Conservation (phyloP, 2,329 filamentous ascomycete species). For the Geosmithia morbida region DNA sequence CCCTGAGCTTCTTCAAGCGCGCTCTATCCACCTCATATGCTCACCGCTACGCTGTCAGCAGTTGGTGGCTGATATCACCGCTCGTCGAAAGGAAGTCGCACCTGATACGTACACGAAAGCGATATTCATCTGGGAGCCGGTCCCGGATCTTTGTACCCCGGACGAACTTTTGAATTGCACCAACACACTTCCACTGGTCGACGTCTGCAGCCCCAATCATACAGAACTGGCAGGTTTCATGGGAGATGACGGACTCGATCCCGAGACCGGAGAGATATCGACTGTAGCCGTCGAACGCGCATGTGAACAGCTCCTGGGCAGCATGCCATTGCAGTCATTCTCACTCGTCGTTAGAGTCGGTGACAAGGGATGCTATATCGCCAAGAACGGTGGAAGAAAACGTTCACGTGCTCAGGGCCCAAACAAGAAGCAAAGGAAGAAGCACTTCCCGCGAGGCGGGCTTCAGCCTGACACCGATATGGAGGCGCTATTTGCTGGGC, state of each 20-base stretch:
- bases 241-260: constrained; percentile 41
- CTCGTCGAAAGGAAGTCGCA: constrained; percentile 30
- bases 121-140: constrained; percentile 87
- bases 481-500: constrained; percentile 44
- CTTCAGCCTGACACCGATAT: constrained; percentile 47
- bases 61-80: constrained; percentile 57
- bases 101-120: constrained; percentile 35
- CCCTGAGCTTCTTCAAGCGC: constrained; percentile 50
- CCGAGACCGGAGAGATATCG: constrained; percentile 38
- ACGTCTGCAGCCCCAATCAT: constrained; percentile 68
- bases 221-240: constrained; percentile 80
- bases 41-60: constrained; percentile 62
- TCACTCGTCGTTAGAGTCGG: constrained; percentile 58
- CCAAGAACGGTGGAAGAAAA: constrained; percentile 40
- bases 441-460: constrained; percentile 31
- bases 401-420: constrained; percentile 13
- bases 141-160: constrained; percentile 74
- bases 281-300: constrained; percentile 37
- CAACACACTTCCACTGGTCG: constrained; percentile 45
- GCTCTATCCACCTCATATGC: constrained; percentile 80
- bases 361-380: constrained; percentile 56
- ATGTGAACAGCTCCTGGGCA: constrained; percentile 47
- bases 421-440: constrained; percentile 21
- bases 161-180: constrained; percentile 51
- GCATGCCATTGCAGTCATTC: constrained; percentile 50